Evolutionary conservation across 768 basidiomycete species (phyloP), one percentile per base, ranked within the genome.

Genomic region (Phanerodontia chrysosporium): DNA sequence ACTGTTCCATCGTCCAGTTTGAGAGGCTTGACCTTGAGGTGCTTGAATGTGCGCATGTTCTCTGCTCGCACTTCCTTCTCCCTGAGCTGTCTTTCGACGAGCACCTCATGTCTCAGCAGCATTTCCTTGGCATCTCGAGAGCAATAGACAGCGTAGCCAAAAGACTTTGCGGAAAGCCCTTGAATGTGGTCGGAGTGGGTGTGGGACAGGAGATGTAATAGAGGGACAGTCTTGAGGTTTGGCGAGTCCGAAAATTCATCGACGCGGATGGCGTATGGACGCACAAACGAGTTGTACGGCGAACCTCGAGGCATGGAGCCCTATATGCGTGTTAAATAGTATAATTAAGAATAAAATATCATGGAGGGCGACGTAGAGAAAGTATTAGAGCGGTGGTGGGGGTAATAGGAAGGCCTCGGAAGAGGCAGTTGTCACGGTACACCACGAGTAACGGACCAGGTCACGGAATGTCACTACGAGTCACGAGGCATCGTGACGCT

Each of bases 131-230:
- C 87, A 69, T 94, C 90, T 5, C 76, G 72, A 0, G 94, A 92
- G 72, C 93, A 95, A 57, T 90, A 72, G 9, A 97, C 83, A 1
- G 75, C 77, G 45, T 84, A 83, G 2, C 81, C 84, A 67, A 95
- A 95, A 0, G 85, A 86, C 58, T 85, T 83, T 24, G 89, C 82
- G 21, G 85, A 79, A 27, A 97, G 79, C 3, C 95, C 94, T 45
- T 73, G 74, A 54, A 93, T 79, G 67, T 97, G 95, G 72, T 96
- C 95, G 0, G 93, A 81, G 73, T 96, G 95, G 0, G 93, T 90
- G 68, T 97, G 94, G 0, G 89, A 85, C 55, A 97, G 81, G n/a
- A 97, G 81, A 69, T 92, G 83, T 12, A 94, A 71, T 9, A 75
- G 69, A 4, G 80, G 76, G 9, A 74, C 57, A 45, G 72, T 65